These are phyloP conservation scores for Drosera spatulata DNA, from an alignment of 179 eudicot species.

Conservation along the genomic window DNA sequence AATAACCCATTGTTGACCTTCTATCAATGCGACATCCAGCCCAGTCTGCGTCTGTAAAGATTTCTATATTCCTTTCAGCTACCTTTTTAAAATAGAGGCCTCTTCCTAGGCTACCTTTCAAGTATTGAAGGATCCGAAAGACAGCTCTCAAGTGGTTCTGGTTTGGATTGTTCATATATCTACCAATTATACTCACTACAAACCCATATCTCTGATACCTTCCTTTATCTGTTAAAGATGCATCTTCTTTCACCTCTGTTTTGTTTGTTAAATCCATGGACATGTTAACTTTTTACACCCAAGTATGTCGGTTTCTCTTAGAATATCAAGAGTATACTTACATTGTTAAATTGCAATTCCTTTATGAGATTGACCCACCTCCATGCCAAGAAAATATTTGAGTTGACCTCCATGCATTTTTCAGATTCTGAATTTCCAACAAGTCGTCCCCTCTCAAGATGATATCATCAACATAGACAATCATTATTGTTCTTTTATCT, in stretches of 20 bases:
- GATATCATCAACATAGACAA: slow-evolving; percentile 6
- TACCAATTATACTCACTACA: background rate
- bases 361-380: slow-evolving; percentile 1
- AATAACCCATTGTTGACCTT: too few relatives aligned
- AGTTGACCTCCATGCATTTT: background rate
- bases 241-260: too few relatives aligned
- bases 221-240: background rate
- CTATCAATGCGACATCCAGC: too few relatives aligned
- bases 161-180: background rate
- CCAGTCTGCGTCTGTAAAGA: too few relatives aligned
- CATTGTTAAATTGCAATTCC: background rate
- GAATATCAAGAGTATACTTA: background rate
- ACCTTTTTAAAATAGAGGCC: background rate
- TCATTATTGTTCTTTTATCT: background rate
- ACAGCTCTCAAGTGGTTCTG: too few relatives aligned
- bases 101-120: too few relatives aligned
- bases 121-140: too few relatives aligned
- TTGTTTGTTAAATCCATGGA: background rate
- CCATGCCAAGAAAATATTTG: background rate
- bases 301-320: background rate
- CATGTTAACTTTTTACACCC: background rate
- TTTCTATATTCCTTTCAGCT: background rate
- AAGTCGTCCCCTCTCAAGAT: background rate
- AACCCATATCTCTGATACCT: background rate
- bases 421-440: background rate